Conservation (phyloP, 78 protist species). For the Tieghemostelium lacteum region DNA sequence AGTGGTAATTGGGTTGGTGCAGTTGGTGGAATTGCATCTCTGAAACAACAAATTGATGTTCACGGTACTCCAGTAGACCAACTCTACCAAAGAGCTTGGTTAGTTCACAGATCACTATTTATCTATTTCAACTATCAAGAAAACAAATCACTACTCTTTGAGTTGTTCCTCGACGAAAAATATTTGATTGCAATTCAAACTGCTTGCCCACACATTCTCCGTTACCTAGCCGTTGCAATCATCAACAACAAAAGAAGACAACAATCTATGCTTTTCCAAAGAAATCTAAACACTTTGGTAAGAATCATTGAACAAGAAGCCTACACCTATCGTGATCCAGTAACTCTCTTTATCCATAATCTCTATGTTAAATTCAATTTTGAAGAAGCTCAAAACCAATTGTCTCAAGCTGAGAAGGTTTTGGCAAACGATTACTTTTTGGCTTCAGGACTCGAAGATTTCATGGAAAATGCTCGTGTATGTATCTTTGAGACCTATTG, state of each 20-base stretch:
- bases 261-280: conserved; percentile 28
- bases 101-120: conserved; percentile 92
- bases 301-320: conserved; percentile 84
- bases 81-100: conserved; percentile 94
- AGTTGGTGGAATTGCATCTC: conserved; percentile 49
- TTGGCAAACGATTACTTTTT: conserved; percentile 90
- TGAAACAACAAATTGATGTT: conserved; percentile 80
- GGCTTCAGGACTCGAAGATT: conserved; percentile 63
- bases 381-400: conserved; percentile 89
- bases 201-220: conserved; percentile 89
- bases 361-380: conserved; percentile 91
- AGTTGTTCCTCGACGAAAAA: conserved; percentile 80
- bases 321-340: conserved; percentile 89
- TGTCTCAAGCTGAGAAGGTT: conserved; percentile 89
- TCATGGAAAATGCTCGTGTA: conserved; percentile 91
- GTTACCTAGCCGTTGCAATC: conserved; percentile 92
- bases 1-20: conserved; percentile 86
- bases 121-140: conserved; percentile 89
- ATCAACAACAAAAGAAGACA: conserved; percentile 83
- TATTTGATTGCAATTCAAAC: conserved; percentile 91
- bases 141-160: conserved; percentile 84
- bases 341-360: conserved; percentile 86
- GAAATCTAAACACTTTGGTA: conserved; percentile 81
- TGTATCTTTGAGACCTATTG: conserved; percentile 95
- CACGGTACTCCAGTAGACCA: conserved; percentile 79